phyloP scores from a whole-genome alignment of 805 yeast species.

The Candida fluviatilis region DNA sequence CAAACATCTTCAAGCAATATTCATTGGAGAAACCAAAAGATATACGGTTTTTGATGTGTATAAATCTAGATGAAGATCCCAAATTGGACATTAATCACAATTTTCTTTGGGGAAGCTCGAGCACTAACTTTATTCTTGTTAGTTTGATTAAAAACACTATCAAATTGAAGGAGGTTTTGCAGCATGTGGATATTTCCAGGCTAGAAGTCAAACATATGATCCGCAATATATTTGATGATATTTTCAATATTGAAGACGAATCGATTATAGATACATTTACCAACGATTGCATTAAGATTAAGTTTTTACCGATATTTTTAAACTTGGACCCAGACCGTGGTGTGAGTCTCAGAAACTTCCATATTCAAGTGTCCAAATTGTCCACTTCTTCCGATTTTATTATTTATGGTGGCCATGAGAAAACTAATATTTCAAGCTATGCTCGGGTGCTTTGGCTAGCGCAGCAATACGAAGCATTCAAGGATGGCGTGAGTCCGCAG shows the following conservation, averaged over 20 bases:
- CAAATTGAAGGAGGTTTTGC: conserved; percentile 49
- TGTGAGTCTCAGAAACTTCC: conserved; percentile 77
- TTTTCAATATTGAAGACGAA: conserved; percentile 9
- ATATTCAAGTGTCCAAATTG: conserved; percentile 77
- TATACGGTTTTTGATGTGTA: conserved; percentile 39
- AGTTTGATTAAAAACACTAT: conserved; percentile 50
- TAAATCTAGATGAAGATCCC: conserved; percentile 11
- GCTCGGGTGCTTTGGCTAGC: conserved; percentile 36
- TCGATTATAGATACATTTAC: conserved; percentile 21
- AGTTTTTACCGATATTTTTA: conserved; percentile 49
- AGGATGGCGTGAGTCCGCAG: conserved; percentile 1
- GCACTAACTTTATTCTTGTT: background rate
- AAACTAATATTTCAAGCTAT: conserved; percentile 13
- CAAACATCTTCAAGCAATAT: conserved; percentile 7
- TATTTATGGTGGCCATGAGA: conserved; percentile 58
- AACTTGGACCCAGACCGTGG: conserved; percentile 68
- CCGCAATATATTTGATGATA: conserved; percentile 11
- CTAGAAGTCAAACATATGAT: conserved; percentile 23
- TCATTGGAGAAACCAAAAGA: conserved; percentile 18
- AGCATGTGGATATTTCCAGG: conserved; percentile 42
- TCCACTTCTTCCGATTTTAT: conserved; percentile 71
- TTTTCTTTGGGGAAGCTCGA: background rate
- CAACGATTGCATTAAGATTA: conserved; percentile 41
- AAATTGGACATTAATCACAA: background rate
- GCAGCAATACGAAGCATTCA: conserved; percentile 23